These are phyloP conservation scores for Syzygium malaccense DNA, from an alignment of 441 rosid genomes.

Conservation along the genomic window DNA sequence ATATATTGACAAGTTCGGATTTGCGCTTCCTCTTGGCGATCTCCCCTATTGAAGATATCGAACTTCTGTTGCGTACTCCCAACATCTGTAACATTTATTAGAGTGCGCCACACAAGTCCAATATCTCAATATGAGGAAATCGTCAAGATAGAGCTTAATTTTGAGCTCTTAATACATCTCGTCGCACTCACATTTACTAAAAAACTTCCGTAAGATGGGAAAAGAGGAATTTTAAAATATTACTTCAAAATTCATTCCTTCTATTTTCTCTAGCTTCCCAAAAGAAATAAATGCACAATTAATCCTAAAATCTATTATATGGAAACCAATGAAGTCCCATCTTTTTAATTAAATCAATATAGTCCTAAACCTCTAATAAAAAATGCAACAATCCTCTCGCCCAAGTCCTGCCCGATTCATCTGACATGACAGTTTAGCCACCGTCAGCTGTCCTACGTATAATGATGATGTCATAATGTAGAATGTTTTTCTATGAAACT, in stretches of 20 bases:
- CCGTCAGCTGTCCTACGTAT: fast-evolving
- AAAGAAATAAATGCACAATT: not conserved
- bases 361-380: not conserved
- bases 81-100: fast-evolving
- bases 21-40: fast-evolving
- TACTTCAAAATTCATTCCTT: not conserved
- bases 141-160: not conserved
- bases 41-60: fast-evolving
- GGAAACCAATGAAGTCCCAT: not conserved
- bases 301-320: fast-evolving
- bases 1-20: fast-evolving
- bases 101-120: fast-evolving
- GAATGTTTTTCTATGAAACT: not conserved
- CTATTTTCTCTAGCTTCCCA: not conserved
- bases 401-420: not conserved
- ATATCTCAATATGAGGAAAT: not conserved
- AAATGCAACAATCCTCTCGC: not conserved
- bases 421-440: fast-evolving
- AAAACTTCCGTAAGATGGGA: not conserved
- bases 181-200: not conserved
- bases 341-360: not conserved
- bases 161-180: not conserved
- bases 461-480: fast-evolving
- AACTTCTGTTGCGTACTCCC: fast-evolving
- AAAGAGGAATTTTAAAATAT: not conserved